Conservation (phyloP, 495 filamentous ascomycete genomes). For the Filosporella fistucella region DNA sequence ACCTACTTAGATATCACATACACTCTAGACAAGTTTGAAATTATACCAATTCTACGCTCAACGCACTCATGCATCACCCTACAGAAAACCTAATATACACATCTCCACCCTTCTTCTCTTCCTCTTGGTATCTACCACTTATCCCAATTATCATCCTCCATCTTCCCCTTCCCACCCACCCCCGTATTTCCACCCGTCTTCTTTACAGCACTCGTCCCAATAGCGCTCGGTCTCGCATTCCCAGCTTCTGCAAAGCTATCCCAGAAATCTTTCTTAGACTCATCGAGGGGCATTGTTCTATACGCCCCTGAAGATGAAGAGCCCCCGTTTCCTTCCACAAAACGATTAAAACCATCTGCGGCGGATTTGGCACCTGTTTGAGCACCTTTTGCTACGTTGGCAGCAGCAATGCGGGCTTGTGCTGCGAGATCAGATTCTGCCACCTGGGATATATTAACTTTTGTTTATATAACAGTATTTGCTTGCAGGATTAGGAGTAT, state of each 20-base stretch:
- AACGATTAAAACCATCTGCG: slow-evolving; percentile 71
- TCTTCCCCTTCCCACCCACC: slow-evolving; percentile 16
- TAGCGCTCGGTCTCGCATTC: slow-evolving; percentile 24
- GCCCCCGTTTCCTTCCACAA: slow-evolving; percentile 62
- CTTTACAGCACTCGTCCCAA: slow-evolving; percentile 34
- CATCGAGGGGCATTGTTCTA: slow-evolving; percentile 32
- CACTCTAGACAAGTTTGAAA: too few species aligned
- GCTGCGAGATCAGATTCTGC: slow-evolving; percentile 84
- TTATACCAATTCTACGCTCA: too few species aligned
- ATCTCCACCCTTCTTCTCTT: background rate
- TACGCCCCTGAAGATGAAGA: slow-evolving; percentile 16
- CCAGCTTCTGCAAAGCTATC: slow-evolving; percentile 59
- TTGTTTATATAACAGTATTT: background rate
- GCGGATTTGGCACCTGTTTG: slow-evolving; percentile 63
- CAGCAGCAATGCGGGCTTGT: slow-evolving; percentile 70
- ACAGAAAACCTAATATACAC: too few species aligned
- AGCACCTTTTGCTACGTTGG: slow-evolving; percentile 54
- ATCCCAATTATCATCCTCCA: slow-evolving; percentile 32
- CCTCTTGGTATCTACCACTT: slow-evolving; percentile 15
- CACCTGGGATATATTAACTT: too few species aligned
- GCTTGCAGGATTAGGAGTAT: slow-evolving; percentile 14
- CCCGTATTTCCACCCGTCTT: slow-evolving; percentile 13
- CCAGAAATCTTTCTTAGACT: slow-evolving; percentile 86
- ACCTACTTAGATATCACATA: too few species aligned
- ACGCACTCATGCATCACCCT: too few species aligned